Evolutionary conservation across 176 grass and related monocot genomes (phyloP).

Genomic region (Neostapfia colusana): DNA sequence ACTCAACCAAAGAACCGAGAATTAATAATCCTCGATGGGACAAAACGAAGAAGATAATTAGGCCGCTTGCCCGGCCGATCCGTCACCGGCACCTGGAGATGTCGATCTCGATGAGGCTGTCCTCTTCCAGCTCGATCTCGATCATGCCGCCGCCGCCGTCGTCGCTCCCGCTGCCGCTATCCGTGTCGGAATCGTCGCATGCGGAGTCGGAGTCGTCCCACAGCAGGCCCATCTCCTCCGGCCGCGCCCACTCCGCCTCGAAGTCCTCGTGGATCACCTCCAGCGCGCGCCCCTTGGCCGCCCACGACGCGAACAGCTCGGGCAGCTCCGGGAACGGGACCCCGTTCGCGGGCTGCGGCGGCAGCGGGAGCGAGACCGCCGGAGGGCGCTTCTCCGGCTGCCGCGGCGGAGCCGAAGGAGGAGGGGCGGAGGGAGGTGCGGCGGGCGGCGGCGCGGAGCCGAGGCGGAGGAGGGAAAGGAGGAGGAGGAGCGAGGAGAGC

Average conservation of each 20-base stretch:
- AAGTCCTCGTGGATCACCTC: slow-evolving; percentile 90
- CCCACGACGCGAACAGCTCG: slow-evolving; percentile 53
- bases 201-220: slow-evolving; percentile 36
- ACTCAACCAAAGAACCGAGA: not conserved
- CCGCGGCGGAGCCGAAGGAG: not conserved
- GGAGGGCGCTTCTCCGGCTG: not conserved
- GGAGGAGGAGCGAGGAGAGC: slow-evolving; percentile 61
- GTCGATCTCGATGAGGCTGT: slow-evolving; percentile 82
- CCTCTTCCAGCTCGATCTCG: slow-evolving; percentile 72
- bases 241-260: slow-evolving; percentile 51
- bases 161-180: not conserved
- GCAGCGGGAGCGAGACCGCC: not conserved
- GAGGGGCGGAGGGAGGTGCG: not conserved
- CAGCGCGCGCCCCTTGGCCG: slow-evolving; percentile 46
- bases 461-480: slow-evolving; percentile 62
- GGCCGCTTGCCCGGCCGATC: not conserved
- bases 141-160: slow-evolving; percentile 40
- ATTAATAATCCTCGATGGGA: not conserved
- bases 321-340: slow-evolving; percentile 19
- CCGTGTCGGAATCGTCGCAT: too few relatives aligned
- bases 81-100: slow-evolving; percentile 60
- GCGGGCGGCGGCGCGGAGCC: slow-evolving; percentile 21
- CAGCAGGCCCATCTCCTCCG: slow-evolving; percentile 47
- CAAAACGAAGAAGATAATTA: not conserved
- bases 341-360: not conserved